Conservation (phyloP, 1,284 basidiomycete genomes). For the Porogramme epimiltina region DNA sequence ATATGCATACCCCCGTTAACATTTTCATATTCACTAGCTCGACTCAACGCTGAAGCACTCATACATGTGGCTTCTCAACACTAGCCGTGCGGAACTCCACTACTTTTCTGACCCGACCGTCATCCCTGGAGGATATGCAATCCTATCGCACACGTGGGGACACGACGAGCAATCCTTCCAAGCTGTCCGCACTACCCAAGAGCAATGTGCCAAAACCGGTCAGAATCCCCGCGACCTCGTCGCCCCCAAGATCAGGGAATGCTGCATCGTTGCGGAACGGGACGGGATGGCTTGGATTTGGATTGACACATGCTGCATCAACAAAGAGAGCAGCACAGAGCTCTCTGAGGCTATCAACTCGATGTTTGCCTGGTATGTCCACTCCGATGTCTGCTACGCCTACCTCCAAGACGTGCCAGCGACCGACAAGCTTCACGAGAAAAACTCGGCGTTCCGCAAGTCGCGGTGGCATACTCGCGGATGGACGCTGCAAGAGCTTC, state of each 20-base stretch:
- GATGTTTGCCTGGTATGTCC: slow-evolving; percentile 1
- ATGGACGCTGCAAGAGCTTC: slow-evolving; percentile 6
- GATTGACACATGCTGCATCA: slow-evolving; percentile 1
- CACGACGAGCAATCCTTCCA: neutral
- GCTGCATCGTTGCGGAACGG: neutral
- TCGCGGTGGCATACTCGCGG: slow-evolving; percentile 1
- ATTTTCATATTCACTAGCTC: too few species aligned
- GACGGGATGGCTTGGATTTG: neutral
- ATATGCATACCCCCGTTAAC: too few species aligned
- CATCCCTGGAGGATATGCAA: slow-evolving; percentile 1
- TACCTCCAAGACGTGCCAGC: slow-evolving; percentile 1
- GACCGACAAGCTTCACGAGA: neutral
- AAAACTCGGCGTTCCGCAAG: neutral
- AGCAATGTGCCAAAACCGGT: neutral
- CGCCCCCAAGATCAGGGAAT: slow-evolving; percentile 1
- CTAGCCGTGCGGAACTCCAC: neutral
- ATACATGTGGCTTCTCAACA: slow-evolving; percentile 1
- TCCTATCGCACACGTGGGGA: slow-evolving; percentile 2
- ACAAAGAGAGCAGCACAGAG: slow-evolving; percentile 2
- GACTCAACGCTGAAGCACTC: too few species aligned
- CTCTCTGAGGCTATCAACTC: neutral
- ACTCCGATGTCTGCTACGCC: slow-evolving; percentile 4
- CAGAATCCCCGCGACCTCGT: neutral
- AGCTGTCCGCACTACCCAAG: neutral
- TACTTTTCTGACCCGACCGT: neutral